Evolutionary conservation across 2,329 filamentous ascomycete genomes (phyloP).

Genomic region (Calonectria multiphialidica): DNA sequence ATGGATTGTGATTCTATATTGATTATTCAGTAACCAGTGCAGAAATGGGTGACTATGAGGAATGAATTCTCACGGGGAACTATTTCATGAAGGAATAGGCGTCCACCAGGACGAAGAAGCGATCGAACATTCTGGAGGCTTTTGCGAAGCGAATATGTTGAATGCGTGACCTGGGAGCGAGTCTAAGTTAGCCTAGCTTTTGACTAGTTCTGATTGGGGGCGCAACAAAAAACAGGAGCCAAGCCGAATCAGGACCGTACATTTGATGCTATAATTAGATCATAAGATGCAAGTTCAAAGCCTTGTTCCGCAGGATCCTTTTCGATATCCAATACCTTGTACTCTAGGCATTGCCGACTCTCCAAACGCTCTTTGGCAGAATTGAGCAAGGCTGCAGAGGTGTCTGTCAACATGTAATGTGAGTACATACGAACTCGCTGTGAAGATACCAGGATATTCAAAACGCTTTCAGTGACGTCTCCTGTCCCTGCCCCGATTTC

Average conservation of each 20-base stretch:
- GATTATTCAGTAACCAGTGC: too few relatives aligned
- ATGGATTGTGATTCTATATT: too few relatives aligned
- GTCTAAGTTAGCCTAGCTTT: too few relatives aligned
- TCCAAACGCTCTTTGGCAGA: conserved; percentile 36
- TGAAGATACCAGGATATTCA: conserved; percentile 33
- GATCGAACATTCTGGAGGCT: neutral
- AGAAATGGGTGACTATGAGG: too few relatives aligned
- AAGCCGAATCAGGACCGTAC: conserved; percentile 27
- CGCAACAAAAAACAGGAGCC: too few relatives aligned
- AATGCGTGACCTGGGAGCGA: conserved; percentile 32
- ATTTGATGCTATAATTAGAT: conserved; percentile 47
- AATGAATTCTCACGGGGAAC: too few relatives aligned
- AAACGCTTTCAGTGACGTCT: conserved; percentile 44
- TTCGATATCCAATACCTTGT: conserved; percentile 48
- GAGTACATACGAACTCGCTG: conserved; percentile 10
- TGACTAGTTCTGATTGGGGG: too few relatives aligned
- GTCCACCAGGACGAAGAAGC: neutral
- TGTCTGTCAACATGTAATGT: conserved; percentile 46
- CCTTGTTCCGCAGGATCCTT: conserved; percentile 43
- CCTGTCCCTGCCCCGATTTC: conserved; percentile 49
- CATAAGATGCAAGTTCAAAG: conserved; percentile 41
- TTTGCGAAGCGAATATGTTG: conserved; percentile 28
- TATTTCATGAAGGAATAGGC: neutral
- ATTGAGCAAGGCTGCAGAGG: conserved; percentile 45
- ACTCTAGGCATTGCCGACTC: conserved; percentile 34